Base-by-base conservation (phyloP, 1,284 basidiomycete genomes). In the Fomitopsis betulina region DNA sequence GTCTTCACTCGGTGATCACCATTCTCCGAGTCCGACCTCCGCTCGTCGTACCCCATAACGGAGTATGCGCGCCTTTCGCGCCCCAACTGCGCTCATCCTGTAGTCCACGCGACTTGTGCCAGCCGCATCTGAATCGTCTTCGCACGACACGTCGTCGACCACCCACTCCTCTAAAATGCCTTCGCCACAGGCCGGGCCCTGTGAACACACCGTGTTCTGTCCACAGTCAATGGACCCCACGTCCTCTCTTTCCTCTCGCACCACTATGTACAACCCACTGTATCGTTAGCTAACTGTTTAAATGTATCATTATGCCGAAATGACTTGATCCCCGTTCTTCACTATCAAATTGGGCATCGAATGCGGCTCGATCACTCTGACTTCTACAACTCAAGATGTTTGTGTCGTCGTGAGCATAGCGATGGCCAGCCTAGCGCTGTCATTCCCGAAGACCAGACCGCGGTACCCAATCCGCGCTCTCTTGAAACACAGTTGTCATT, bases 1-100 rank as follows among this genome's bases (percentile, higher is more conserved):
- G 32, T 64, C 62, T 23, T 65, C 59, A 42, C 27, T 37, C 23
- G 49, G 25, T 43, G 30, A 50, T 59, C 33, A 5, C 43, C 4
- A 3, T 21, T 2, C 9, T 5, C 35, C 45, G 13, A n/a, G n/a
- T 2, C 4, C 23, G 13, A 30, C 23, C 12, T 30, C 27, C 8
- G 1, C 5, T 21, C 27, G 25, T 8, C 8, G 12, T 15, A 9
- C 45, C 23, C 23, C 13, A 21, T 6, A 1, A 23, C 21, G 19
- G 15, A 23, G 10, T 17, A 15, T 9, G 23, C 45, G 15, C 10
- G 3, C 13, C 23, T 27, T 21, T 9, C 15, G 23, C 45, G 23
- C 45, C 13, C 45, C 45, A 47, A 25, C 25, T 15, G 23, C 10
- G 45, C 12, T 15, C 15, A 5, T 21, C 45, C 12, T 21, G 45